These are phyloP conservation scores for Populus pruinosa DNA, from an alignment of 345 rosid species.

Conservation along the genomic window DNA sequence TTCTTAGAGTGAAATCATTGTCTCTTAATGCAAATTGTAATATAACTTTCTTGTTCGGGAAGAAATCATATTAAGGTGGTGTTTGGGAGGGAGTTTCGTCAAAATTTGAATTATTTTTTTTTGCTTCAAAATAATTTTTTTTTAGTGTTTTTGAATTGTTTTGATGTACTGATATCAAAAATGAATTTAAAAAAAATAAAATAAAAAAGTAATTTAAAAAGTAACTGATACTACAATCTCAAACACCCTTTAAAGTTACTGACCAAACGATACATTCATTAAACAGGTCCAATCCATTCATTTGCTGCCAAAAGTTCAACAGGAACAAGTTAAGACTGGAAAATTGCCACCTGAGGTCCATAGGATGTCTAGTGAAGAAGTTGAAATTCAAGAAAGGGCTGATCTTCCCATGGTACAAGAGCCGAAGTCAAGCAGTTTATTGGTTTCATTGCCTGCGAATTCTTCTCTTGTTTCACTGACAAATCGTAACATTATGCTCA, in stretches of 20 bases:
- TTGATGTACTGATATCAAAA: too few relatives aligned
- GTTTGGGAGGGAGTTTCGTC: too few relatives aligned
- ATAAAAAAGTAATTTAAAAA: too few relatives aligned
- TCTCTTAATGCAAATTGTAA: neutral
- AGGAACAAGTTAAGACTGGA: slow-evolving; percentile 58
- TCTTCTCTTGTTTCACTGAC: slow-evolving; percentile 38
- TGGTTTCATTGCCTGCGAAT: slow-evolving; percentile 32
- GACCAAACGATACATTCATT: slow-evolving; percentile 23
- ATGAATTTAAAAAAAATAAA: too few relatives aligned
- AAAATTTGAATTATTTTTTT: too few relatives aligned
- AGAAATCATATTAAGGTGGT: neutral
- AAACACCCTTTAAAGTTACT: neutral
- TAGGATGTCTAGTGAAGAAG: slow-evolving; percentile 36
- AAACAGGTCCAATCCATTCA: slow-evolving; percentile 62
- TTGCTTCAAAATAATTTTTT: too few relatives aligned
- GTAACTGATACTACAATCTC: too few relatives aligned
- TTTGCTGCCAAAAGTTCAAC: slow-evolving; percentile 67
- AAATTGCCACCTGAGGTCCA: slow-evolving; percentile 27
- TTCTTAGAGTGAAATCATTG: neutral
- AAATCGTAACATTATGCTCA: slow-evolving; percentile 18
- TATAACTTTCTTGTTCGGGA: neutral
- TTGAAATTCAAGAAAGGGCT: slow-evolving; percentile 39
- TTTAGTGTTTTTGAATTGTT: too few relatives aligned
- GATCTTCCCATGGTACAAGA: slow-evolving; percentile 31
- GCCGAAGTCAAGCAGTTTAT: slow-evolving; percentile 31